Conservation (phyloP, 768 basidiomycete genomes). For the Glaciozyma antarctica region DNA sequence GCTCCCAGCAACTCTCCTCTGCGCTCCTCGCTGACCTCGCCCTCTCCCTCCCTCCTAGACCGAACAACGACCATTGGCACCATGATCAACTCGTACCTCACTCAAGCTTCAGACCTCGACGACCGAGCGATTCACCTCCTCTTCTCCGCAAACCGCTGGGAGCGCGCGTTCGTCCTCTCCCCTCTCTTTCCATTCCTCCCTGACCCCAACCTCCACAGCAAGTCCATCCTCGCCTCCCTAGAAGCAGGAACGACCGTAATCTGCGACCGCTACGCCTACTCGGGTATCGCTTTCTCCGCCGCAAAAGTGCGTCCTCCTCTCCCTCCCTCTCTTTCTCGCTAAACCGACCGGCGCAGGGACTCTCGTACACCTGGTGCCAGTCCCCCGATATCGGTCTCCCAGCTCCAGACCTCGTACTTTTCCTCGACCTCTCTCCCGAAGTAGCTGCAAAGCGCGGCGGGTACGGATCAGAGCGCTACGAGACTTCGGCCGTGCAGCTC, state of each 20-base stretch:
- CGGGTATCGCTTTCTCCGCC: conserved; percentile 73
- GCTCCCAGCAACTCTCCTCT: not conserved
- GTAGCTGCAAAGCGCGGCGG: conserved; percentile 51
- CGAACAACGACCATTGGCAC: conserved; percentile 80
- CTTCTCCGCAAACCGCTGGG: conserved; percentile 97
- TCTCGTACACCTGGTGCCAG: conserved; percentile 74
- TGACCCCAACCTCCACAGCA: conserved; percentile 39
- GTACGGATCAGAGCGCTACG: conserved; percentile 36
- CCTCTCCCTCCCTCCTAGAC: conserved; percentile 48
- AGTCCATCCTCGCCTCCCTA: conserved; percentile 55
- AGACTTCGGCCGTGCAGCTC: conserved; percentile 50
- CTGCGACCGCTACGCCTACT: conserved; percentile 93
- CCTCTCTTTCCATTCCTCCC: not conserved
- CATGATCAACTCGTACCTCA: conserved; percentile 88
- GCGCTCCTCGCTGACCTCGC: too few relatives aligned
- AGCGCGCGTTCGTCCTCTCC: conserved; percentile 56
- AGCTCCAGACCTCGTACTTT: conserved; percentile 75
- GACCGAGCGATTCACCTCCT: conserved; percentile 85
- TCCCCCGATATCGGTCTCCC: conserved; percentile 80
- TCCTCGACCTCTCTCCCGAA: conserved; percentile 70
- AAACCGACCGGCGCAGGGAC: conserved; percentile 38
- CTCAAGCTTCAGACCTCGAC: conserved; percentile 72
- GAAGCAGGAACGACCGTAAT: conserved; percentile 60
- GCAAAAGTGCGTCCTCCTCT: conserved; percentile 41
- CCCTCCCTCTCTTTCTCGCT: not conserved